Evolutionary conservation across 2,329 filamentous ascomycete species (phyloP).

Genomic region (Paecilomyces sp.): DNA sequence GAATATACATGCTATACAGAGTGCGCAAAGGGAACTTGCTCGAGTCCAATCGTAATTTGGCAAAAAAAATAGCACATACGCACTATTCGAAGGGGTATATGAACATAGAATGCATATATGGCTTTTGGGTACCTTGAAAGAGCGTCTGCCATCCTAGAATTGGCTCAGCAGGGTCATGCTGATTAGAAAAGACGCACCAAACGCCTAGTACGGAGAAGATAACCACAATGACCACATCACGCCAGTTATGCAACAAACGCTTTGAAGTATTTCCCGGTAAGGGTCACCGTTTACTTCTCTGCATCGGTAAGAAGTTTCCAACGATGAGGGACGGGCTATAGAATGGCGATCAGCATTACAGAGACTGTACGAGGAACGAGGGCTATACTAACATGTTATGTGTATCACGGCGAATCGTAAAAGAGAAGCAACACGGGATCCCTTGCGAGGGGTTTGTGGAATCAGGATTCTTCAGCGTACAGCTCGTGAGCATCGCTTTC

Average conservation of each 20-base stretch:
- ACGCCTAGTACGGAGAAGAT: conserved; percentile 1
- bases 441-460: conserved; percentile 62
- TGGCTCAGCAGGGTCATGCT: neutral
- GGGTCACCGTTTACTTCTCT: conserved; percentile 46
- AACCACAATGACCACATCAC: conserved; percentile 5
- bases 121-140: neutral
- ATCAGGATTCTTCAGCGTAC: conserved; percentile 76
- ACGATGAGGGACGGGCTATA: conserved; percentile 84
- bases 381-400: conserved; percentile 76
- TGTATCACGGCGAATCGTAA: conserved; percentile 88
- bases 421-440: conserved; percentile 93
- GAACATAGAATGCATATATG: neutral
- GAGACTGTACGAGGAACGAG: conserved; percentile 1
- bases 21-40: neutral
- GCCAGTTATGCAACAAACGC: neutral
- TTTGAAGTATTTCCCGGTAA: conserved; percentile 4
- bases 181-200: neutral
- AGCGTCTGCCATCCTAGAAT: neutral
- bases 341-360: conserved; percentile 23
- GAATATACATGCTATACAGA: neutral
- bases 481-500: conserved; percentile 91
- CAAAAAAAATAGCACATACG: neutral
- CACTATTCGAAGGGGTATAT: neutral
- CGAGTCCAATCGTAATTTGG: neutral
- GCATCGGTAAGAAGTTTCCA: conserved; percentile 90